Evolutionary conservation across 164 flowering plant species (phyloP).

Genomic region (Vitis rupestris): DNA sequence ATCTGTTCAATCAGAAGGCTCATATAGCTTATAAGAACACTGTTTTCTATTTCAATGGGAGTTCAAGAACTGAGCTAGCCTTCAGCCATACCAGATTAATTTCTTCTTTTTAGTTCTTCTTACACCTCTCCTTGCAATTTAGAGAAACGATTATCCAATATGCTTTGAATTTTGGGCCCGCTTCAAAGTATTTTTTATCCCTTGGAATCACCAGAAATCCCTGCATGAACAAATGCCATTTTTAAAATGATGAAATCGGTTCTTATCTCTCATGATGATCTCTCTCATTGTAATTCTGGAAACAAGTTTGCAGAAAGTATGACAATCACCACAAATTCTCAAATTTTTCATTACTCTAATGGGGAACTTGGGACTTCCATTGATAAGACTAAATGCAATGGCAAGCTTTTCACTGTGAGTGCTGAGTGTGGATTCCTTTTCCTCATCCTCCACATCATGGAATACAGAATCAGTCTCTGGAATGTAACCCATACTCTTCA

Average conservation of each 20-base stretch:
- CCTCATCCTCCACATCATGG: constrained; percentile 51
- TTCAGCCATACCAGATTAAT: too few relatives aligned
- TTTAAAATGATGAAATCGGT: constrained; percentile 43
- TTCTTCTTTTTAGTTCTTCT: too few relatives aligned
- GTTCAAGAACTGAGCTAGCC: too few relatives aligned
- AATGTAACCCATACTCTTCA: constrained; percentile 34
- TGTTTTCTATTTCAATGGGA: too few relatives aligned
- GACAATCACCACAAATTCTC: constrained; percentile 45
- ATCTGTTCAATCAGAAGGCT: too few relatives aligned
- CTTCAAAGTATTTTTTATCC: too few relatives aligned
- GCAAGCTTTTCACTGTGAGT: constrained; percentile 50
- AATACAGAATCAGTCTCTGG: constrained; percentile 27
- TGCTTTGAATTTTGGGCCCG: too few relatives aligned
- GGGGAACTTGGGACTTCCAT: constrained; percentile 17
- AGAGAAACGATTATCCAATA: too few relatives aligned
- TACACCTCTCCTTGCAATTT: too few relatives aligned
- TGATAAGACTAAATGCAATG: constrained; percentile 39
- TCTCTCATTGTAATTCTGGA: constrained; percentile 29
- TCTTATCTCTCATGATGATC: constrained; percentile 44
- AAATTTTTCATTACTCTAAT: constrained; percentile 50
- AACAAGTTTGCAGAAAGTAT: constrained; percentile 30
- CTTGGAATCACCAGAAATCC: constrained; percentile 41
- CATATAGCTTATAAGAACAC: too few relatives aligned
- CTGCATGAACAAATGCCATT: constrained; percentile 42
- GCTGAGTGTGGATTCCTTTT: constrained; percentile 31